Base-by-base conservation (phyloP, 768 basidiomycete species). In the Leccinum incarnatum region DNA sequence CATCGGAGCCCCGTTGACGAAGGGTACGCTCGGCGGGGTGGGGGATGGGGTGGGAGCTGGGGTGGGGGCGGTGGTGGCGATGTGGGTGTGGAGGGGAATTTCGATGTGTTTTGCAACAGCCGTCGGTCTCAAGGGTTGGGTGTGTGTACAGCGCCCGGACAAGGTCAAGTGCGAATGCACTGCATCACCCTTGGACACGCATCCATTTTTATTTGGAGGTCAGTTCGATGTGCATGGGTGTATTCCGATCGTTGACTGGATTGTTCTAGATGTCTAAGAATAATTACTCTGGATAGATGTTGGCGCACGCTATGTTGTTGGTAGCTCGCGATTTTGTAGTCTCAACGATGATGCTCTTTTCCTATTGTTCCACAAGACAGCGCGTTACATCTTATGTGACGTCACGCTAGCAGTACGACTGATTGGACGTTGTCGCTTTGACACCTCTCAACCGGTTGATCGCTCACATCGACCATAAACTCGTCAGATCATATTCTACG, bases 1-100 rank as follows among this genome's bases (percentile, higher is more conserved):
- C 90, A 77, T 73, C 64, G 89, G 90, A 89, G 90, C 89, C 87
- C 81, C 80, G 77, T 77, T 81, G 74, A 78, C 69, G 69, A 65
- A 81, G 79, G 83, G 78, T 50, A 85, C 84, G 85, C 76, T 85
- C 76, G 81, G 89, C 74, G 87, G 83, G 84, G 87, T 63, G 79
- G 81, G 62, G 65, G 80, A 76, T 29, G 42, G 63, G 52, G 40
- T 19, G 32, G 37, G 4, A 0, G 11, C 4, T 12, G 32, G 12
- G 40, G 37, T 6, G 40, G 37, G 4, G 37, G 19, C 19, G 46
- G 59, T n/a, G 57, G 47, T 19, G 49, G 45, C 37, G 54, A 47
- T 21, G 55, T 54, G 51, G 59, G 54, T 30, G 19, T 36, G 55
- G 59, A 48, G 49, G 47, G 37, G 46, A 48, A 25, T 53, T 55